Conservation (phyloP, 2,329 filamentous ascomycete species). For the Aspergillus intermedius region DNA sequence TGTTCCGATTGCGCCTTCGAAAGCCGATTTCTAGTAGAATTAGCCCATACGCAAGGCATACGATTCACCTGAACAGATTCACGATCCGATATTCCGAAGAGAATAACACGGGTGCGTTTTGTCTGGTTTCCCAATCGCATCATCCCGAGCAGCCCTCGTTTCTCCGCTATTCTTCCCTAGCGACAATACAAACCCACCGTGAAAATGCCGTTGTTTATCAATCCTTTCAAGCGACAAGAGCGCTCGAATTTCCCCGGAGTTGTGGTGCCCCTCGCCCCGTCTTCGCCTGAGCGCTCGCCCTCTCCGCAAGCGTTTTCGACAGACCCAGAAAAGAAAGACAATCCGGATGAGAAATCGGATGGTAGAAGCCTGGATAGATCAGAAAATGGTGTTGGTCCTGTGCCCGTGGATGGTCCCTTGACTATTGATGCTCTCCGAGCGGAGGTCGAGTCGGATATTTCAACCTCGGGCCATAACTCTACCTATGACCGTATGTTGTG, state of each 20-base stretch:
- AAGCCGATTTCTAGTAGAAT: not conserved
- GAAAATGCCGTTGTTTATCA: conserved; percentile 34
- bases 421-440: conserved; percentile 63
- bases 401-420: conserved; percentile 40
- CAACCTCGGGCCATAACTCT: conserved; percentile 52
- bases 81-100: too few species aligned
- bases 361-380: conserved; percentile 26
- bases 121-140: too few species aligned
- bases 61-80: not conserved
- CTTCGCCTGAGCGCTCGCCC: conserved; percentile 13
- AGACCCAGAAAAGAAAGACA: conserved; percentile 20
- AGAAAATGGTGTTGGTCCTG: conserved; percentile 31
- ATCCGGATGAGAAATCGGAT: conserved; percentile 31
- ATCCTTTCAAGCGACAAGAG: conserved; percentile 46
- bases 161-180: not conserved
- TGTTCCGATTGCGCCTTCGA: conserved; percentile 7
- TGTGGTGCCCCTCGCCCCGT: conserved; percentile 46
- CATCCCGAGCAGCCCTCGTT: not conserved
- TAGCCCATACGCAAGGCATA: conserved; percentile 3
- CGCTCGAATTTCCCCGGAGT: conserved; percentile 43
- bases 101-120: too few species aligned
- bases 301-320: conserved; percentile 19
- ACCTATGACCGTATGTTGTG: conserved; percentile 66
- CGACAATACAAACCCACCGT: conserved; percentile 4
- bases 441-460: conserved; percentile 58